A percentile compares a stretch with the other conserved stretches of the same genome.
Conservation (phyloP, 2,329 filamentous ascomycete species). For the Cladosporium sp. region DNA sequence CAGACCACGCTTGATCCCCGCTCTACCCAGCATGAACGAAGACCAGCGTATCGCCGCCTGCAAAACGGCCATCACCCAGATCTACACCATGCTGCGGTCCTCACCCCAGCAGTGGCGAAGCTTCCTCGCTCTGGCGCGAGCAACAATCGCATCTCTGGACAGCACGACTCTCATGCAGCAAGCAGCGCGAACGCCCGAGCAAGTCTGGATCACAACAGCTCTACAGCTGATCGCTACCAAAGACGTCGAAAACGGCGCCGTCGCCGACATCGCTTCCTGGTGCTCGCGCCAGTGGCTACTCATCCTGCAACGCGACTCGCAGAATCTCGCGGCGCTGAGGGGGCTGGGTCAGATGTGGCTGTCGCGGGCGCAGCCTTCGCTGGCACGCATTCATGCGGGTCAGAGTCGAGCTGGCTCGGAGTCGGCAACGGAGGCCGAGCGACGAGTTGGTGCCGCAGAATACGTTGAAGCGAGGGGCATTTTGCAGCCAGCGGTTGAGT, state of each 20-base stretch:
- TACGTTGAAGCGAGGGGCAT: constrained; percentile 49
- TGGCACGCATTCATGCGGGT: constrained; percentile 43
- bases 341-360: constrained; percentile 49
- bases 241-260: constrained; percentile 41
- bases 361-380: constrained; percentile 43
- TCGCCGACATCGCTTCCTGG: constrained; percentile 45
- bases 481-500: constrained; percentile 47
- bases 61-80: constrained; percentile 28
- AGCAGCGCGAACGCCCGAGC: constrained; percentile 31
- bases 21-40: constrained; percentile 18
- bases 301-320: constrained; percentile 39
- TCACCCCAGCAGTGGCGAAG: constrained; percentile 25
- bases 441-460: constrained; percentile 33
- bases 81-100: constrained; percentile 29
- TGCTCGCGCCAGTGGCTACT: constrained; percentile 44
- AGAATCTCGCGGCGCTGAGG: constrained; percentile 39
- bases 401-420: constrained; percentile 29
- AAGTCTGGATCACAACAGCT: constrained; percentile 37
- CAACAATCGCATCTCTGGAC: constrained; percentile 35
- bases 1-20: neutral
- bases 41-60: constrained; percentile 26
- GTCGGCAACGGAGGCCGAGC: constrained; percentile 31
- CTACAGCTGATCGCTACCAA: constrained; percentile 47
- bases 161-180: constrained; percentile 34
- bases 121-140: constrained; percentile 30